Evolutionary conservation across 2,329 filamentous ascomycete species (phyloP).

Genomic region (Epichloe sp.): DNA sequence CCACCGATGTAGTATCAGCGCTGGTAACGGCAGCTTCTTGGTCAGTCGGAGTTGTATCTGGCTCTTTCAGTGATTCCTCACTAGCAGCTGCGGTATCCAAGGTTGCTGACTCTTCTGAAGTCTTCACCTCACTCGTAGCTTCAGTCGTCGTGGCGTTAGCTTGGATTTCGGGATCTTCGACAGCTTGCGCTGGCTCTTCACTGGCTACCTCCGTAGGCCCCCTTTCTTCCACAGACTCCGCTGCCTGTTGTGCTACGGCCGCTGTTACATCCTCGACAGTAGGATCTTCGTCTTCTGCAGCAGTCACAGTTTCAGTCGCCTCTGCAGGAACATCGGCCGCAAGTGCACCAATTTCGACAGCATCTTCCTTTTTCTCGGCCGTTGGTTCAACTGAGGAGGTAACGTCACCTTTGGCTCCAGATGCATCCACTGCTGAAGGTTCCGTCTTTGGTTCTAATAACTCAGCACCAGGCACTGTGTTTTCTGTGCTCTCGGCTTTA

Average conservation of each 20-base stretch:
- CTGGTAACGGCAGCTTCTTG: not conserved
- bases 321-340: not conserved
- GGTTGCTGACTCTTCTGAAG: not conserved
- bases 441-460: not conserved
- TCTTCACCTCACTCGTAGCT: not conserved
- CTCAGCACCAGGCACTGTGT: too few relatives aligned
- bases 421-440: not conserved
- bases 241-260: slow-evolving; percentile 8
- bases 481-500: not conserved
- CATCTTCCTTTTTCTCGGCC: not conserved
- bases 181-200: slow-evolving; percentile 1
- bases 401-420: not conserved
- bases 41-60: not conserved
- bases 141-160: not conserved
- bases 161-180: not conserved
- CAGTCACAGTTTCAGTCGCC: not conserved
- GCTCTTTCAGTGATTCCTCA: not conserved
- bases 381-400: not conserved
- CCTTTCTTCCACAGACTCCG: slow-evolving; percentile 6
- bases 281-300: not conserved
- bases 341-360: not conserved
- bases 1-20: not conserved
- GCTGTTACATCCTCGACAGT: slow-evolving; percentile 5
- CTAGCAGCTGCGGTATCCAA: not conserved
- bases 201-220: not conserved